A percentile compares a stretch with the other conserved stretches of the same genome.
These are phyloP conservation scores for Suhomyces prunicola DNA, from an alignment of 805 yeast species.

Conservation along the genomic window DNA sequence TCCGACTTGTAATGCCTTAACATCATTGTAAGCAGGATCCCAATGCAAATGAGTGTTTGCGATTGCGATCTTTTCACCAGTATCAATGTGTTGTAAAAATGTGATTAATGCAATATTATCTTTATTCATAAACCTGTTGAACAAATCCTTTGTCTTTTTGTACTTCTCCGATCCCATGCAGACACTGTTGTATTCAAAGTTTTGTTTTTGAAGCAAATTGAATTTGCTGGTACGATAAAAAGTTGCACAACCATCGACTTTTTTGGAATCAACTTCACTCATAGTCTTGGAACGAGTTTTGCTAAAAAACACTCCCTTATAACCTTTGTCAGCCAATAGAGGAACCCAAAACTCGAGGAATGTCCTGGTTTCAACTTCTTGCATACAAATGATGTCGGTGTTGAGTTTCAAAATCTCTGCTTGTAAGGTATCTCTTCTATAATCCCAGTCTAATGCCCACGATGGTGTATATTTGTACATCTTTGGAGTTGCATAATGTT, in stretches of 20 bases:
- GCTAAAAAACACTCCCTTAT: conserved; percentile 76
- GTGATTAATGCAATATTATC: conserved; percentile 86
- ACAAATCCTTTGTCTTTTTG: conserved; percentile 89
- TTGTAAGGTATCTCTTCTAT: conserved; percentile 72
- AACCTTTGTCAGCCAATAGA: conserved; percentile 66
- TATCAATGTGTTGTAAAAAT: conserved; percentile 65
- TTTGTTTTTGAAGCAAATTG: conserved; percentile 63
- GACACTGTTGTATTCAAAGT: conserved; percentile 78
- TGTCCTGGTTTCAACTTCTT: conserved; percentile 89
- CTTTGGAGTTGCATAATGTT: conserved; percentile 88
- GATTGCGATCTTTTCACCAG: conserved; percentile 69
- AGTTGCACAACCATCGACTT: conserved; percentile 98
- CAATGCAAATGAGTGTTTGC: conserved; percentile 96
- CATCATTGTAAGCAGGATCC: conserved; percentile 97
- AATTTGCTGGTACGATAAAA: conserved; percentile 73
- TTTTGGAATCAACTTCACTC: conserved; percentile 73
- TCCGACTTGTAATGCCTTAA: conserved; percentile 93
- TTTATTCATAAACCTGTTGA: conserved; percentile 93
- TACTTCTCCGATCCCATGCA: conserved; percentile 81
- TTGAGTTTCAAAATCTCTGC: conserved; percentile 64
- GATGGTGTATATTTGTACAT: conserved; percentile 94
- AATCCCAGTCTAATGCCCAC: conserved; percentile 96
- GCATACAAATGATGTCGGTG: conserved; percentile 84
- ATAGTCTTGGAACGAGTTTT: conserved; percentile 92
- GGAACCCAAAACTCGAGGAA: conserved; percentile 87